These are phyloP conservation scores for Lippia alba DNA, from an alignment of 305 asterid species.

Conservation along the genomic window DNA sequence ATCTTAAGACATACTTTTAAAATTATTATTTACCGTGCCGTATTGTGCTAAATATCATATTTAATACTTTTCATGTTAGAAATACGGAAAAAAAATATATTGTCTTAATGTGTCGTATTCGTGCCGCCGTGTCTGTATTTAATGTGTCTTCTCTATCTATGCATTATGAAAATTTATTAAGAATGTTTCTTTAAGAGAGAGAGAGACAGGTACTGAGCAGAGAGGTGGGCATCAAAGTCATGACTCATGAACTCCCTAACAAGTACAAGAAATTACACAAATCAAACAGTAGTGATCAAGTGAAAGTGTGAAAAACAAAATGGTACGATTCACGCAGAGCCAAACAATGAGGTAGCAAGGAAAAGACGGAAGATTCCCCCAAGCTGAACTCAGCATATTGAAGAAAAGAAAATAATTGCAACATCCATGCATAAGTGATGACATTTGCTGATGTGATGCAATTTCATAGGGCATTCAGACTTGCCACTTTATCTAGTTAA, in stretches of 20 bases:
- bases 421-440: background rate
- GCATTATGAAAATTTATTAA: too few species aligned
- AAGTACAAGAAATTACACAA: conserved; percentile 33
- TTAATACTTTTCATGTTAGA: too few species aligned
- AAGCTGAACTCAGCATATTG: conserved; percentile 5
- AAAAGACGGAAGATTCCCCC: conserved; percentile 38
- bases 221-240: background rate
- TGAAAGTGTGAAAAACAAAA: background rate
- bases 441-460: conserved; percentile 43
- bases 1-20: too few species aligned
- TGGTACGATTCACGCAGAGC: background rate
- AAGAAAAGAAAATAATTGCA: conserved; percentile 1
- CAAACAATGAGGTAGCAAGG: background rate
- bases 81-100: too few species aligned
- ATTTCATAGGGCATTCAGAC: conserved; percentile 31
- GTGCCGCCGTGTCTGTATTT: too few species aligned
- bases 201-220: too few species aligned
- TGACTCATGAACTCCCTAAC: background rate
- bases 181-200: too few species aligned
- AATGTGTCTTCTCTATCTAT: too few species aligned
- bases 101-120: too few species aligned
- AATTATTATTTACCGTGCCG: too few species aligned
- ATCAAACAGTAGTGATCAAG: background rate
- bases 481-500: conserved; percentile 46
- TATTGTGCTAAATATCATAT: too few species aligned